These are phyloP conservation scores for Phytomonas sp. DNA, from an alignment of 208 protist genomes.

Conservation along the genomic window DNA sequence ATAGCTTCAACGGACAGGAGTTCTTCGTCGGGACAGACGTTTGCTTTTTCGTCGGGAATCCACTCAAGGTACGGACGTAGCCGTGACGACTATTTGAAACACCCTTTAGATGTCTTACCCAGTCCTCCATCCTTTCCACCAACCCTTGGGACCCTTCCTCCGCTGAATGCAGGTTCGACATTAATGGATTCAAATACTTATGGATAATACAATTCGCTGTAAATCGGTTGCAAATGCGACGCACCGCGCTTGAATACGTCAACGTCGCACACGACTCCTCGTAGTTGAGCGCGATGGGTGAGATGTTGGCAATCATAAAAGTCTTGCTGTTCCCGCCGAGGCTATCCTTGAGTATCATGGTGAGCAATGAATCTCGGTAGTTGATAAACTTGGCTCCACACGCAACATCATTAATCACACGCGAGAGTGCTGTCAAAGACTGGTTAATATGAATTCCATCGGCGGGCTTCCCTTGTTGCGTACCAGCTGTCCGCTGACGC, in stretches of 20 bases:
- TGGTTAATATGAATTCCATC: constrained; percentile 88
- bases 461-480: constrained; percentile 59
- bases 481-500: constrained; percentile 67
- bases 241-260: constrained; percentile 56
- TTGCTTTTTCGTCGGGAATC: too few relatives aligned
- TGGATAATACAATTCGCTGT: constrained; percentile 83
- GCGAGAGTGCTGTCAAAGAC: constrained; percentile 74
- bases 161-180: constrained; percentile 41
- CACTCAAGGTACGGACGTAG: too few relatives aligned
- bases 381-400: constrained; percentile 78
- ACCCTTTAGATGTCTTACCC: constrained; percentile 18
- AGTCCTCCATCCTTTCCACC: constrained; percentile 50
- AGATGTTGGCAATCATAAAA: constrained; percentile 89
- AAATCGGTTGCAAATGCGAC: constrained; percentile 82
- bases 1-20: too few relatives aligned
- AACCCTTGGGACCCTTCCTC: constrained; percentile 60
- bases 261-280: constrained; percentile 68
- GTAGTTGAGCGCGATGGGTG: constrained; percentile 62
- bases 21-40: too few relatives aligned
- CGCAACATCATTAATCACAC: constrained; percentile 81
- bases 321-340: constrained; percentile 90
- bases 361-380: constrained; percentile 91
- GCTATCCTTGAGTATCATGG: constrained; percentile 83
- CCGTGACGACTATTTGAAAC: too few relatives aligned
- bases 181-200: constrained; percentile 82